Conservation (phyloP, 441 rosid genomes). For the Bocquillonia castaneifolia region DNA sequence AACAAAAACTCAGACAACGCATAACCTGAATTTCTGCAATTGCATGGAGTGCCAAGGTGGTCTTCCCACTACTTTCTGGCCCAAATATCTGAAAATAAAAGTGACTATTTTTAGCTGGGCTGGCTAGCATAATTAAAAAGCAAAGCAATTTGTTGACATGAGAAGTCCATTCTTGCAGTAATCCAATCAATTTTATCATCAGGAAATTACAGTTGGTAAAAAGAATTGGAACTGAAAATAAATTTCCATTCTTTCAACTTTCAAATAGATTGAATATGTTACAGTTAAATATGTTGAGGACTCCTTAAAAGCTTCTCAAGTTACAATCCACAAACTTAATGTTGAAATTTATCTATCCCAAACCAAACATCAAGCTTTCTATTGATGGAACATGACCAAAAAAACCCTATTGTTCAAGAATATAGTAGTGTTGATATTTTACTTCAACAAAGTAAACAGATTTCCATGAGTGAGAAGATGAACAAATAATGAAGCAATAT, state of each 20-base stretch:
- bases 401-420: too few relatives aligned
- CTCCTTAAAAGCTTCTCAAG: not conserved
- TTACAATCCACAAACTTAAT: not conserved
- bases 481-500: too few relatives aligned
- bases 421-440: too few relatives aligned
- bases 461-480: too few relatives aligned
- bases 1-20: constrained; percentile 15
- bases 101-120: not conserved
- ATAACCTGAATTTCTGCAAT: constrained; percentile 95
- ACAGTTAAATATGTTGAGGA: not conserved
- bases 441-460: too few relatives aligned
- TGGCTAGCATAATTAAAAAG: not conserved
- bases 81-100: constrained; percentile 68
- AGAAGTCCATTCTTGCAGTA: constrained; percentile 4
- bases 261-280: not conserved
- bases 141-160: not conserved
- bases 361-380: not conserved
- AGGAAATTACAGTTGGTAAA: not conserved
- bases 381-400: too few relatives aligned
- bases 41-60: constrained; percentile 94
- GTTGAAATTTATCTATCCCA: not conserved
- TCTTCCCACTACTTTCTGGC: constrained; percentile 97
- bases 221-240: not conserved
- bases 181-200: not conserved
- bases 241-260: not conserved